Evolutionary conservation across 2,329 filamentous ascomycete species (phyloP).

Genomic region (Ceratocystis cacaofunesta): DNA sequence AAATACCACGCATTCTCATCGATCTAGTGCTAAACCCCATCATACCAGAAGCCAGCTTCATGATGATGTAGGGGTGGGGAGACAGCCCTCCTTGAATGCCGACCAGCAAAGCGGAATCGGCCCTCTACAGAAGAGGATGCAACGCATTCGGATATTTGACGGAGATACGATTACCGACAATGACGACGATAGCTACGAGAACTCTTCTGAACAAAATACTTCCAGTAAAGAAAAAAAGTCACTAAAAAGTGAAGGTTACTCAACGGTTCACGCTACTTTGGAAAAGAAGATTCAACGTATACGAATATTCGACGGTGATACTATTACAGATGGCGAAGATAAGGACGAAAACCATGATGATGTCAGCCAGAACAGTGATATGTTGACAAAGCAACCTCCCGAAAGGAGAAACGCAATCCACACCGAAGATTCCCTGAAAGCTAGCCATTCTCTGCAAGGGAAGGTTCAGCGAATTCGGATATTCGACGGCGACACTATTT

Average conservation of each 20-base stretch:
- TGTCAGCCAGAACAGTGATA: too few relatives aligned
- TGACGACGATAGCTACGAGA: neutral
- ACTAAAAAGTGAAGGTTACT: neutral
- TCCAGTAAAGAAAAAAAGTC: neutral
- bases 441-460: neutral
- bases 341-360: too few relatives aligned
- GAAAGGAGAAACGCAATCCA: too few relatives aligned
- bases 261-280: neutral
- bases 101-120: neutral
- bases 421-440: too few relatives aligned
- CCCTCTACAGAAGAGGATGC: neutral
- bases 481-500: neutral
- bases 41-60: neutral
- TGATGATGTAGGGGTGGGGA: neutral
- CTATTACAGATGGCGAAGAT: neutral
- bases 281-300: neutral
- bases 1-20: neutral
- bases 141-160: neutral
- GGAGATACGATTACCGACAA: neutral
- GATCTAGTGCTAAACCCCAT: neutral
- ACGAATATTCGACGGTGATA: neutral
- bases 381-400: too few relatives aligned
- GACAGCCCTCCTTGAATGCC: neutral
- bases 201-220: neutral
- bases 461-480: neutral